Evolutionary conservation across 2,329 filamentous ascomycete species (phyloP).

Genomic region (Penicillium digitatum): DNA sequence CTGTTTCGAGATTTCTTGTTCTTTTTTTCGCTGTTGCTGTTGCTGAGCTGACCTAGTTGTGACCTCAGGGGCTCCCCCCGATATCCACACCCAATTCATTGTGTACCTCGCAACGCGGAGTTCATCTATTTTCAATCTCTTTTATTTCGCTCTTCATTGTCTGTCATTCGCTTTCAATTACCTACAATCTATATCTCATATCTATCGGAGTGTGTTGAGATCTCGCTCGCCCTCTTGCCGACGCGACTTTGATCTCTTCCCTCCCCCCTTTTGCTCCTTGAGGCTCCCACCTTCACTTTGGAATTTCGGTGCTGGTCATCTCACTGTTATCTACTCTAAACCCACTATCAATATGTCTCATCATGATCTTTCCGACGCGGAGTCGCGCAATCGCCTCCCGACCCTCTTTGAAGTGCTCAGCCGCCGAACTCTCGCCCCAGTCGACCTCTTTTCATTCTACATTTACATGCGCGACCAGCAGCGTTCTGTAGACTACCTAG

Average conservation of each 20-base stretch:
- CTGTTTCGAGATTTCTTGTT: conserved; percentile 3
- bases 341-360: conserved; percentile 27
- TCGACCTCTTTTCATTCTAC: conserved; percentile 98
- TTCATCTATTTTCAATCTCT: conserved; percentile 9
- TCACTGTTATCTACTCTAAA: conserved; percentile 2
- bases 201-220: background rate
- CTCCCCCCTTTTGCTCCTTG: conserved; percentile 21
- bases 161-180: background rate
- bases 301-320: conserved; percentile 16
- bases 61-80: conserved; percentile 3
- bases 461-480: conserved; percentile 99
- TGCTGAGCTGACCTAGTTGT: conserved; percentile 7
- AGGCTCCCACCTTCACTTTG: conserved; percentile 10
- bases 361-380: conserved; percentile 34
- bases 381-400: conserved; percentile 75
- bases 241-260: conserved; percentile 15
- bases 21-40: conserved; percentile 3
- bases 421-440: conserved; percentile 86
- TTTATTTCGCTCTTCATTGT: conserved; percentile 5
- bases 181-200: background rate
- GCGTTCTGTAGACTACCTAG: conserved; percentile 92
- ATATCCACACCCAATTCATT: conserved; percentile 5
- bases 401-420: conserved; percentile 95
- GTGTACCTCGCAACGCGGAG: conserved; percentile 11
- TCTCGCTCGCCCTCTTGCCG: background rate